These are phyloP conservation scores for Fusarium udum DNA, from an alignment of 2,329 filamentous ascomycete genomes.

Conservation along the genomic window DNA sequence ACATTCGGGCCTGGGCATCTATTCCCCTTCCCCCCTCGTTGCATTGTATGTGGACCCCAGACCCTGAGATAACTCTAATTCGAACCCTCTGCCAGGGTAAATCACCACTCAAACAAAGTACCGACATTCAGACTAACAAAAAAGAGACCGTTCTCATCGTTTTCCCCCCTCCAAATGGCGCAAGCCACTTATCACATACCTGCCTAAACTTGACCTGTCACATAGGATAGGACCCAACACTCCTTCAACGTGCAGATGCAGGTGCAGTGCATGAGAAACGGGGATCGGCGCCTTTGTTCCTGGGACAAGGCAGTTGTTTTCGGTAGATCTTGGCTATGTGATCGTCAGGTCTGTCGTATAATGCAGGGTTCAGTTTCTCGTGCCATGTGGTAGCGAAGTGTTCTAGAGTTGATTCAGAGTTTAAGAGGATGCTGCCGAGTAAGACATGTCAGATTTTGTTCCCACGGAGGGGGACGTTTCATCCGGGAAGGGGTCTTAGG, in stretches of 20 bases:
- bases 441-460: neutral
- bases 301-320: neutral
- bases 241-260: neutral
- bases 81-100: neutral
- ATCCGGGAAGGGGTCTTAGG: neutral
- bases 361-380: neutral
- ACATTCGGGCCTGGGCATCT: neutral
- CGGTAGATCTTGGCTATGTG: neutral
- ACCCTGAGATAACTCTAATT: neutral
- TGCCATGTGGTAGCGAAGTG: neutral
- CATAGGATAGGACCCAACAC: no score
- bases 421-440: neutral
- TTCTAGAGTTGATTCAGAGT: neutral
- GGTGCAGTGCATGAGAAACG: neutral
- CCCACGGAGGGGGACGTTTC: neutral
- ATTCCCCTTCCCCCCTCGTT: neutral
- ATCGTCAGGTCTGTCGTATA: conserved; percentile 2
- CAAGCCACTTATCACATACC: conserved; percentile 17
- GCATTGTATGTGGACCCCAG: neutral
- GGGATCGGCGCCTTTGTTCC: conserved; percentile 1
- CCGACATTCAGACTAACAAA: neutral
- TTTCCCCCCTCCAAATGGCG: neutral
- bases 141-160: conserved; percentile 6
- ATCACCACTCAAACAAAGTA: neutral
- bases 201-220: neutral